Percentiles rank a stretch among this genome's conserved stretches.
phyloP scores from a whole-genome alignment of 2,329 filamentous ascomycete genomes.

The Claviceps cyperi region DNA sequence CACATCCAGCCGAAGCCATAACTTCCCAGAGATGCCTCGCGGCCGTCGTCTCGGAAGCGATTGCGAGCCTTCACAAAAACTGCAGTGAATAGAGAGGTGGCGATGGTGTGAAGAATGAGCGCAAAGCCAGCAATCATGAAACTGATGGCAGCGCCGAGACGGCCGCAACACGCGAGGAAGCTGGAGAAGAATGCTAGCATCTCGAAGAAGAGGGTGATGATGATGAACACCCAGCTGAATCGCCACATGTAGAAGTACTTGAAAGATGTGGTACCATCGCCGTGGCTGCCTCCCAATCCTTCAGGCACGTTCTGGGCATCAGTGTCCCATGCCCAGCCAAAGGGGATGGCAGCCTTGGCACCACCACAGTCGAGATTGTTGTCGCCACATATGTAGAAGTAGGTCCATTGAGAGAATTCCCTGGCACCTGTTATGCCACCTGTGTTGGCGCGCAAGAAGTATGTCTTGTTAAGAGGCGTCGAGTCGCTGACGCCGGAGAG shows the following conservation, averaged over 20 bases:
- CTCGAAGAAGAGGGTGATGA: slow-evolving; percentile 72
- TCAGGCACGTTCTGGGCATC: slow-evolving; percentile 29
- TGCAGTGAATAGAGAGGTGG: slow-evolving; percentile 60
- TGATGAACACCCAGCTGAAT: slow-evolving; percentile 84
- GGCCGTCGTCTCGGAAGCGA: slow-evolving; percentile 41
- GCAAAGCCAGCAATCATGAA: slow-evolving; percentile 43
- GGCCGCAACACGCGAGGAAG: slow-evolving; percentile 55
- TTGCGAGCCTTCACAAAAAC: slow-evolving; percentile 57
- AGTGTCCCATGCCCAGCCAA: slow-evolving; percentile 56
- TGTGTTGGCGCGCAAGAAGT: slow-evolving; percentile 75
- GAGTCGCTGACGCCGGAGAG: slow-evolving; percentile 35
- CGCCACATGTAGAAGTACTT: slow-evolving; percentile 74
- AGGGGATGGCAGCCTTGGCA: slow-evolving; percentile 46
- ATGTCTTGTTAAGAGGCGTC: slow-evolving; percentile 56
- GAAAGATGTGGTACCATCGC: slow-evolving; percentile 36
- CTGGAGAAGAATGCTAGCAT: slow-evolving; percentile 51
- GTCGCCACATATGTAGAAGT: slow-evolving; percentile 66
- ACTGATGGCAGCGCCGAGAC: slow-evolving; percentile 54
- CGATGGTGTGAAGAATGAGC: slow-evolving; percentile 54
- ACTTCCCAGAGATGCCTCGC: slow-evolving; percentile 44
- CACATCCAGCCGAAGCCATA: slow-evolving; percentile 68
- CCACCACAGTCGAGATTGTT: slow-evolving; percentile 49
- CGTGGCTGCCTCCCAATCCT: slow-evolving; percentile 35
- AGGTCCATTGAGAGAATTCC: slow-evolving; percentile 68
- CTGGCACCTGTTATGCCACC: slow-evolving; percentile 55